phyloP scores from a whole-genome alignment of 139 green algal species.

The Coccomyxa sp. region DNA sequence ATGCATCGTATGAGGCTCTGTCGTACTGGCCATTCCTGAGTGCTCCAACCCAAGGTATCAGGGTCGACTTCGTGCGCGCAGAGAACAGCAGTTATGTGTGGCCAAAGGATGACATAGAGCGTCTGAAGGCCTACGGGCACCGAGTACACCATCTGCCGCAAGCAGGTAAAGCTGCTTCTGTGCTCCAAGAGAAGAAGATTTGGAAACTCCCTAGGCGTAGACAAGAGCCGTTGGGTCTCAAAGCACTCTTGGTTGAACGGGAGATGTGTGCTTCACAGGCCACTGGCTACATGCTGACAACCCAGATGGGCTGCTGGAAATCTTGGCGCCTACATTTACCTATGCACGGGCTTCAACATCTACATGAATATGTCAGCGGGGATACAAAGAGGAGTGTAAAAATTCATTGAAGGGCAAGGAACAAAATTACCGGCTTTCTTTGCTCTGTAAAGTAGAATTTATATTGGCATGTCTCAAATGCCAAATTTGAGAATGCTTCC shows the following conservation, averaged over 20 bases:
- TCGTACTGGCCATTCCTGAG: constrained; percentile 76
- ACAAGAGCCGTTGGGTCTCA: not conserved
- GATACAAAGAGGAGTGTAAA: too few relatives aligned
- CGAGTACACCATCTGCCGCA: constrained; percentile 71
- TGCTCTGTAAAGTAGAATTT: too few relatives aligned
- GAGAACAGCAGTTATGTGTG: constrained; percentile 62
- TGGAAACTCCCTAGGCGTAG: not conserved
- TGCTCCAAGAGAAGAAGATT: not conserved
- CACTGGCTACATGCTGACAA: constrained; percentile 93
- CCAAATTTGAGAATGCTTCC: too few relatives aligned
- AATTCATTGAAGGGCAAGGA: too few relatives aligned
- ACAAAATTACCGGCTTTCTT: too few relatives aligned
- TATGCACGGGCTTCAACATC: too few relatives aligned
- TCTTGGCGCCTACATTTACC: constrained; percentile 66
- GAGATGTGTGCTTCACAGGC: constrained; percentile 24
- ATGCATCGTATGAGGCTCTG: constrained; percentile 73
- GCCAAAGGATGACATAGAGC: constrained; percentile 44
- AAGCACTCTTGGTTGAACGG: not conserved
- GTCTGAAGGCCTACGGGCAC: constrained; percentile 50
- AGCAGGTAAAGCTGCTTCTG: not conserved
- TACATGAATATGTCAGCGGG: too few relatives aligned
- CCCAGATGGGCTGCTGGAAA: constrained; percentile 68
- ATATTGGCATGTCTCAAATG: too few relatives aligned
- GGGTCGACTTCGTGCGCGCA: constrained; percentile 80
- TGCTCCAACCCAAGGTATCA: constrained; percentile 57